Evolutionary conservation across 495 filamentous ascomycete species (phyloP).

Genomic region (Lineolata rhizophorae): DNA sequence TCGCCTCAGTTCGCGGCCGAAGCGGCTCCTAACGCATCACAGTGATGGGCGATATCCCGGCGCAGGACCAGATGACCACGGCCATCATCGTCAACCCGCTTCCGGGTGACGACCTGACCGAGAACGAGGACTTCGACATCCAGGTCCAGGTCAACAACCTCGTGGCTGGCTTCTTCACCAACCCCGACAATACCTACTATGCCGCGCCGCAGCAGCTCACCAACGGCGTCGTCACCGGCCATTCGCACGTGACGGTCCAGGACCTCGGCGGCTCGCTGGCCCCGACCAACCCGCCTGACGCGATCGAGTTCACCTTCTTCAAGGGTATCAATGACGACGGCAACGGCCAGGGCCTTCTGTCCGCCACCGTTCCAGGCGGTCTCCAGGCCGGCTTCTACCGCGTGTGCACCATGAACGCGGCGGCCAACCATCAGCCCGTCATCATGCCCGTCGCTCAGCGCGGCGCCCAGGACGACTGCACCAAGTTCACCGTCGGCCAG

Average conservation of each 20-base stretch:
- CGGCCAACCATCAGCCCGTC: slow-evolving; percentile 58
- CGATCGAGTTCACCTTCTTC: slow-evolving; percentile 40
- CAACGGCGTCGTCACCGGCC: slow-evolving; percentile 34
- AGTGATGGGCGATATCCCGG: slow-evolving; percentile 51
- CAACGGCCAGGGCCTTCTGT: slow-evolving; percentile 36
- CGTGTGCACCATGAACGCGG: slow-evolving; percentile 45
- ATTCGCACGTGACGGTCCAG: slow-evolving; percentile 53
- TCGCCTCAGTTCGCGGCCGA: no score
- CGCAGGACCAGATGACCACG: slow-evolving; percentile 40
- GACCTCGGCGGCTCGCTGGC: slow-evolving; percentile 28
- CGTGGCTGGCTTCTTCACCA: slow-evolving; percentile 41
- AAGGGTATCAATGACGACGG: slow-evolving; percentile 57
- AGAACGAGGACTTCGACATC: slow-evolving; percentile 33
- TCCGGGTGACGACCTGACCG: slow-evolving; percentile 22
- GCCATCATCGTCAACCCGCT: slow-evolving; percentile 35
- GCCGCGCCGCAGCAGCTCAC: slow-evolving; percentile 39
- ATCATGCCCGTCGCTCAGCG: slow-evolving; percentile 59
- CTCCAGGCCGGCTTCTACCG: slow-evolving; percentile 43
- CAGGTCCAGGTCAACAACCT: slow-evolving; percentile 37
- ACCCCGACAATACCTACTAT: slow-evolving; percentile 39
- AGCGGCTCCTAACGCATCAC: slow-evolving; percentile 12
- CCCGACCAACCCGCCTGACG: slow-evolving; percentile 16
- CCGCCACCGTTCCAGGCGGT: slow-evolving; percentile 33
- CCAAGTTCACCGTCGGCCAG: slow-evolving; percentile 1
- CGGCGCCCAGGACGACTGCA: slow-evolving; percentile 51